Evolutionary conservation across 805 yeast species (phyloP).

Genomic region (Ogataea siamensis): DNA sequence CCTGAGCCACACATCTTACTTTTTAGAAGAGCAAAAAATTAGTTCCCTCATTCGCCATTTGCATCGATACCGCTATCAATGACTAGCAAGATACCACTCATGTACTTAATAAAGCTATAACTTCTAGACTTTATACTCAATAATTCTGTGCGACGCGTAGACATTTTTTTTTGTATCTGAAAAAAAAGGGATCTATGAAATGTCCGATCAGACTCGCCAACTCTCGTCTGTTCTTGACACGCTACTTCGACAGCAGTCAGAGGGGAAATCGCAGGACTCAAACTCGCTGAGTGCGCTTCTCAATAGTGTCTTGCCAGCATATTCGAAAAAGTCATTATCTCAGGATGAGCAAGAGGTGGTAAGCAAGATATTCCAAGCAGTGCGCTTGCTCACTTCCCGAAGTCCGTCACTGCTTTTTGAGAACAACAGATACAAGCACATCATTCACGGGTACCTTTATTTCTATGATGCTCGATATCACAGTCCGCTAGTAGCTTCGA

Average conservation of each 20-base stretch:
- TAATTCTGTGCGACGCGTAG: conserved; percentile 8
- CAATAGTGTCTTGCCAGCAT: conserved; percentile 30
- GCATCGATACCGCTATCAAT: conserved; percentile 7
- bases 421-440: conserved; percentile 18
- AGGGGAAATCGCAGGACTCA: conserved; percentile 27
- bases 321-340: conserved; percentile 15
- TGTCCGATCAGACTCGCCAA: conserved; percentile 28
- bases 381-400: conserved; percentile 23
- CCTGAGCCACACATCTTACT: conserved; percentile 97
- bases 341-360: conserved; percentile 22
- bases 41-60: conserved; percentile 5
- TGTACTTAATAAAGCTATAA: conserved; percentile 8
- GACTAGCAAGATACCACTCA: conserved; percentile 8
- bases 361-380: conserved; percentile 30
- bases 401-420: conserved; percentile 28
- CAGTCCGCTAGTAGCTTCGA: conserved; percentile 21
- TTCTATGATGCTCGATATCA: conserved; percentile 30
- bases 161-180: conserved; percentile 5
- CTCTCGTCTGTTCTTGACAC: conserved; percentile 31
- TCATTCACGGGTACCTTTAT: conserved; percentile 22
- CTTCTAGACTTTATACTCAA: neutral
- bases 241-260: conserved; percentile 26
- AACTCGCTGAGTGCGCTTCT: conserved; percentile 32
- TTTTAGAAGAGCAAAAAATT: conserved; percentile 62
- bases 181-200: conserved; percentile 6